Evolutionary conservation across 2,329 filamentous ascomycete species (phyloP).

Genomic region (Aspergillus calidoustus): DNA sequence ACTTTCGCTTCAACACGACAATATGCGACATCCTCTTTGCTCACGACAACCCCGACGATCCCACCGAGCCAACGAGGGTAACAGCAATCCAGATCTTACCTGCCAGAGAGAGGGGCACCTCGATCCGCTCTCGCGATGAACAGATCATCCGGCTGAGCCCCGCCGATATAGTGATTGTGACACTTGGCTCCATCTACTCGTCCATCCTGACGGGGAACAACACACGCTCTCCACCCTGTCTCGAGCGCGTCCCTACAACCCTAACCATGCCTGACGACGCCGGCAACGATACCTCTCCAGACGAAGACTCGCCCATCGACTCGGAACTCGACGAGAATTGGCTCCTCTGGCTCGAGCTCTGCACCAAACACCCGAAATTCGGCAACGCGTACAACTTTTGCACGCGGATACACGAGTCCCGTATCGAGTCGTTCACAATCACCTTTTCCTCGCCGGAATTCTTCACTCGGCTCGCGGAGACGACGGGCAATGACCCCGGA

Average conservation of each 20-base stretch:
- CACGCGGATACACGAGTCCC: slow-evolving; percentile 40
- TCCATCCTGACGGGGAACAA: slow-evolving; percentile 42
- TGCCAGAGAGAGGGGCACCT: not conserved
- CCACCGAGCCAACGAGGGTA: not conserved
- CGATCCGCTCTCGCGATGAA: slow-evolving; percentile 1
- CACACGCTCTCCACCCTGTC: slow-evolving; percentile 27
- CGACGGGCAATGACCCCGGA: slow-evolving; percentile 39
- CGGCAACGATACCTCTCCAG: not conserved
- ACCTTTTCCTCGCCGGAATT: slow-evolving; percentile 42
- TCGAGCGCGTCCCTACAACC: slow-evolving; percentile 28
- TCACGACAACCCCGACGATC: not conserved
- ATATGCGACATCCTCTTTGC: slow-evolving; percentile 33
- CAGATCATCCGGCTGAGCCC: slow-evolving; percentile 28
- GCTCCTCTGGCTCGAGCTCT: slow-evolving; percentile 48
- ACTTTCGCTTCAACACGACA: slow-evolving; percentile 33
- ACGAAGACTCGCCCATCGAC: slow-evolving; percentile 4
- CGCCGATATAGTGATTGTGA: slow-evolving; percentile 47
- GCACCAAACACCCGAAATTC: slow-evolving; percentile 40
- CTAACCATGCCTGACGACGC: not conserved
- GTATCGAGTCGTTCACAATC: slow-evolving; percentile 49
- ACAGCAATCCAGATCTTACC: slow-evolving; percentile 4
- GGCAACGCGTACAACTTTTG: slow-evolving; percentile 50
- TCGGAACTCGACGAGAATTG: slow-evolving; percentile 46
- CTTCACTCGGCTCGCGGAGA: slow-evolving; percentile 30
- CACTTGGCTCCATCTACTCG: slow-evolving; percentile 46